Conservation (phyloP, 2,329 filamentous ascomycete species). For the Fusarium domesticum region DNA sequence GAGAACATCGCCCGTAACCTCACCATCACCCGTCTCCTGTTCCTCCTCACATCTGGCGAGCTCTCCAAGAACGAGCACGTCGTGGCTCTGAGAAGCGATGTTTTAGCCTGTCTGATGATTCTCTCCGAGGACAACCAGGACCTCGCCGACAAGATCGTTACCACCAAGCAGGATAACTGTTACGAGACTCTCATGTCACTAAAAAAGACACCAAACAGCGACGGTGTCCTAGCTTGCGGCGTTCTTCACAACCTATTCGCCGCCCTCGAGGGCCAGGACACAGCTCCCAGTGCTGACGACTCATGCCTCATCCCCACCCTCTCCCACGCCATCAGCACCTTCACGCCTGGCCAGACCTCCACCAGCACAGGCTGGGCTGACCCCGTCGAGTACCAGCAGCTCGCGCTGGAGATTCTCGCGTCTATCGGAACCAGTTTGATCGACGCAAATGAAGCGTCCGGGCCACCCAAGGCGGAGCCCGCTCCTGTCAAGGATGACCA, state of each 20-base stretch:
- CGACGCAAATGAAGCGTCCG: constrained; percentile 42
- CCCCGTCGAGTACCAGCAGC: constrained; percentile 46
- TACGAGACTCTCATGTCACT: constrained; percentile 50
- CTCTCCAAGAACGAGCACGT: constrained; percentile 43
- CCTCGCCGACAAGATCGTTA: constrained; percentile 52
- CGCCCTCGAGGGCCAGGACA: constrained; percentile 33
- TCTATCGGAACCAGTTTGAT: constrained; percentile 61
- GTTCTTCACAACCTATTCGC: constrained; percentile 62
- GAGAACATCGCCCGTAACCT: constrained; percentile 50
- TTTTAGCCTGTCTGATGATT: constrained; percentile 54
- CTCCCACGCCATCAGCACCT: constrained; percentile 31
- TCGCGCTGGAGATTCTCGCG: constrained; percentile 61
- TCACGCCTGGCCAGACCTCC: constrained; percentile 27
- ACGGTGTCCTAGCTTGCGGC: constrained; percentile 56
- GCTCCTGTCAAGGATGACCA: constrained; percentile 40
- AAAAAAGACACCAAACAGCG: constrained; percentile 45
- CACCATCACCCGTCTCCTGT: constrained; percentile 52
- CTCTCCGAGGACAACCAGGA: constrained; percentile 58
- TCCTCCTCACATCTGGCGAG: constrained; percentile 48
- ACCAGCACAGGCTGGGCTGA: constrained; percentile 39
- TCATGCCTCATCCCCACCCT: constrained; percentile 37
- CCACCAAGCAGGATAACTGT: constrained; percentile 45
- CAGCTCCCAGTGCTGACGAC: constrained; percentile 32
- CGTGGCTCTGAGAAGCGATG: constrained; percentile 42
- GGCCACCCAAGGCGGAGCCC: constrained; percentile 34